A percentile compares a stretch with the other conserved stretches of the same genome.
phyloP scores from a whole-genome alignment of 1,139 yeast species.

The Candida gigantensis region DNA sequence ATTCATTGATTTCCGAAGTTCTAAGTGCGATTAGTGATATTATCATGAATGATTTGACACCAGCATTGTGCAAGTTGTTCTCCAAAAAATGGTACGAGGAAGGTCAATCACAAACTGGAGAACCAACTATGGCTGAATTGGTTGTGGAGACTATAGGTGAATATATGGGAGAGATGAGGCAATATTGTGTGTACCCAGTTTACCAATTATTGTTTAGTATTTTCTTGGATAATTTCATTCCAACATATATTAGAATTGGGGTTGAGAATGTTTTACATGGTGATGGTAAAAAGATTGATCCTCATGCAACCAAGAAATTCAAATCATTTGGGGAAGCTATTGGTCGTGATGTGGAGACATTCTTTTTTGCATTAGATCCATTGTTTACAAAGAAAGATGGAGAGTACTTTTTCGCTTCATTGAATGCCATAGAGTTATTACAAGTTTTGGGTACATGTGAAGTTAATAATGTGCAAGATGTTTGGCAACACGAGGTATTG shows the following conservation, averaged over 20 bases:
- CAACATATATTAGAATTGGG: slow-evolving; percentile 48
- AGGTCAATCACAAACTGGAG: slow-evolving; percentile 37
- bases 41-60: slow-evolving; percentile 66
- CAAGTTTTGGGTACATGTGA: slow-evolving; percentile 66
- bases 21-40: slow-evolving; percentile 64
- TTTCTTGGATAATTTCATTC: slow-evolving; percentile 43
- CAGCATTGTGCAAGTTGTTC: slow-evolving; percentile 43
- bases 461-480: slow-evolving; percentile 49
- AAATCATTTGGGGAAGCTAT: slow-evolving; percentile 44
- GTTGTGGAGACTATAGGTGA: slow-evolving; percentile 75
- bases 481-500: slow-evolving; percentile 59
- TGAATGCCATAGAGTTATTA: slow-evolving; percentile 64
- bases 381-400: slow-evolving; percentile 48
- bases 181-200: slow-evolving; percentile 48
- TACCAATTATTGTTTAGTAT: slow-evolving; percentile 47
- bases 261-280: slow-evolving; percentile 49
- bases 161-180: slow-evolving; percentile 65
- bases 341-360: slow-evolving; percentile 62
- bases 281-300: slow-evolving; percentile 57
- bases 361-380: slow-evolving; percentile 62
- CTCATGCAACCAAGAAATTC: slow-evolving; percentile 49
- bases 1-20: slow-evolving; percentile 71
- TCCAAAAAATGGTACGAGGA: slow-evolving; percentile 49
- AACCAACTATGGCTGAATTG: slow-evolving; percentile 45
- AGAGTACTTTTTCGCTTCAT: slow-evolving; percentile 55